A percentile compares a stretch with the other conserved stretches of the same genome.
Conservation (phyloP, 257 asterid species). For the Thymus quinquecostatus region DNA sequence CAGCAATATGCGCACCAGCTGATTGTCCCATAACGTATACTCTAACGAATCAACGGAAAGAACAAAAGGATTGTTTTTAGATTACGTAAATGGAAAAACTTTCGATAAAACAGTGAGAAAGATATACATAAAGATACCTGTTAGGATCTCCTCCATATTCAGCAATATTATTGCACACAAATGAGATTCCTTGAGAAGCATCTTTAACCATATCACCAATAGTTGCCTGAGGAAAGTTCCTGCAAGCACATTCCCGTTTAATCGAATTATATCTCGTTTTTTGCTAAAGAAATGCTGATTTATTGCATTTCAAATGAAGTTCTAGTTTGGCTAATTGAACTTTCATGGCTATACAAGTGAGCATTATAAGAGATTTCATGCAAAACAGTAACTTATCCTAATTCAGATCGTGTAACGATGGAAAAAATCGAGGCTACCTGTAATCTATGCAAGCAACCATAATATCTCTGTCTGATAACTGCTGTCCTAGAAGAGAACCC, state of each 20-base stretch:
- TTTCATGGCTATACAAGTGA: too few relatives aligned
- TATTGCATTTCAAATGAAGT: conserved; percentile 5
- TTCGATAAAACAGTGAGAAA: not conserved
- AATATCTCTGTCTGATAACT: conserved; percentile 87
- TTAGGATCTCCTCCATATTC: conserved; percentile 98
- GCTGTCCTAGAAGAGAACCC: conserved; percentile 96
- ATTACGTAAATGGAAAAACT: not conserved
- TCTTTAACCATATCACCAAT: conserved; percentile 91
- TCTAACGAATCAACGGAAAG: conserved; percentile 40
- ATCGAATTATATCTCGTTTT: not conserved
- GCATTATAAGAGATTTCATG: not conserved
- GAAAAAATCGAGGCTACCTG: conserved; percentile 55
- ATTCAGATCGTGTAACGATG: conserved; percentile 11
- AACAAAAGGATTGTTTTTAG: not conserved
- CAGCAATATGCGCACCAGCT: conserved; percentile 97
- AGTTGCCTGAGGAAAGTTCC: conserved; percentile 99
- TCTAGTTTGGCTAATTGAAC: not conserved
- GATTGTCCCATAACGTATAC: conserved; percentile 97
- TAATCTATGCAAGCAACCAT: conserved; percentile 99
- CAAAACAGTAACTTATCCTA: not conserved
- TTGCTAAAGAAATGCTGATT: not conserved
- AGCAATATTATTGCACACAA: conserved; percentile 80
- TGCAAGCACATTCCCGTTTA: conserved; percentile 43
- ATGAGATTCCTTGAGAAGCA: conserved; percentile 96
- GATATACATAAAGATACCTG: conserved; percentile 46